Conservation (phyloP, 169 alveolate species). For the Perkinsus chesapeaki region DNA sequence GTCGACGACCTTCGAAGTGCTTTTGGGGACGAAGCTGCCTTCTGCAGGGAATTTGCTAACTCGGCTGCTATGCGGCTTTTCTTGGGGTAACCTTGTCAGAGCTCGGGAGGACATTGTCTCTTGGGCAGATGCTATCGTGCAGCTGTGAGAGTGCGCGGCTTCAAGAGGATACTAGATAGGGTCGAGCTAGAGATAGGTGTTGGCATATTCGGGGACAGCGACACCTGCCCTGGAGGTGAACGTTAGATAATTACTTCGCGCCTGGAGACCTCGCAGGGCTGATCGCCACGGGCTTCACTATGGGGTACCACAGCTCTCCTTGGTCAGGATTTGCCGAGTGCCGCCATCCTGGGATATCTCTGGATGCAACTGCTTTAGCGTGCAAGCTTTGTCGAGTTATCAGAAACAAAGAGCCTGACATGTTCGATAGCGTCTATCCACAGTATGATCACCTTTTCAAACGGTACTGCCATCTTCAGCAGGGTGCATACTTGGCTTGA, state of each 20-base stretch:
- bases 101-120: too few species aligned
- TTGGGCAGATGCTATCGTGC: not conserved
- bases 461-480: not conserved
- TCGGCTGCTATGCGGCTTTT: not conserved
- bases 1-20: not conserved
- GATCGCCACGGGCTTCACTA: too few species aligned
- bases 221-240: not conserved
- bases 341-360: not conserved
- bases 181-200: not conserved
- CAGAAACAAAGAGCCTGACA: not conserved
- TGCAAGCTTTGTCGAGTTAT: not conserved
- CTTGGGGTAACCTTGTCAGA: too few species aligned
- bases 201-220: not conserved
- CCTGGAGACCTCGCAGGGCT: not conserved
- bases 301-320: not conserved
- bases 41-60: not conserved
- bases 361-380: not conserved
- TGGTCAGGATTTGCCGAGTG: not conserved
- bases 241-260: too few species aligned
- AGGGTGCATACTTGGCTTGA: not conserved
- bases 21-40: not conserved
- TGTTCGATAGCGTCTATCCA: not conserved
- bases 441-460: not conserved
- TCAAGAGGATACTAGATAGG: not conserved
- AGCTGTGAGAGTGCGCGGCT: not conserved